Evolutionary conservation across 192 early-diverging fungal genomes (phyloP).

Genomic region (Rhizoclosmatium globosum): DNA sequence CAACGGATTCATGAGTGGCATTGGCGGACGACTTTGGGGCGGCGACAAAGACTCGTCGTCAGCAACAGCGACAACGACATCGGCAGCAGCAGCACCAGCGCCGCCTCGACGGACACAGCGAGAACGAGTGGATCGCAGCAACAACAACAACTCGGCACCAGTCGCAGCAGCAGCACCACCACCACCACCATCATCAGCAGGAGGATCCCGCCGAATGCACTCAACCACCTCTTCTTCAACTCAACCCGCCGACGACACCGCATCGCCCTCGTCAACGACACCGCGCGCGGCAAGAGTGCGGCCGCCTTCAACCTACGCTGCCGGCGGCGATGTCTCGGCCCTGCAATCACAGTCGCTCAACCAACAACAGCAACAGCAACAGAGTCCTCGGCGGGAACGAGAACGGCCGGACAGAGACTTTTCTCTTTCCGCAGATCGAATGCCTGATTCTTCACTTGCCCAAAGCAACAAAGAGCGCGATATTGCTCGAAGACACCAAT

Average conservation of each 20-base stretch:
- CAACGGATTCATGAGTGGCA: not conserved
- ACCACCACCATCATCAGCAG: too few species aligned
- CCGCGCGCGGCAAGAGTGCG: slow-evolving; percentile 1
- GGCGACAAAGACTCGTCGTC: not conserved
- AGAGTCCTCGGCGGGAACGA: not conserved
- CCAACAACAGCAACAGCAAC: not conserved
- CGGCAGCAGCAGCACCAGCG: not conserved
- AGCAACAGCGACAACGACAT: not conserved
- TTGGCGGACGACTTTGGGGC: not conserved
- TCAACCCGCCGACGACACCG: not conserved
- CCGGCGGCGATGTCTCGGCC: not conserved
- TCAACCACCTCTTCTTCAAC: not conserved
- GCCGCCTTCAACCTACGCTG: slow-evolving; percentile 23
- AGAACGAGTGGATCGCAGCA: not conserved
- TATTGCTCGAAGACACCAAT: slow-evolving; percentile 29
- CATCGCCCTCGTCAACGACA: not conserved
- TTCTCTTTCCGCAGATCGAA: not conserved
- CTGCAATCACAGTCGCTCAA: not conserved
- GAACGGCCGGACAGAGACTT: slow-evolving; percentile 21
- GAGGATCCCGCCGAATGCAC: not conserved
- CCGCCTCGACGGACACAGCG: not conserved
- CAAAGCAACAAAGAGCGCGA: slow-evolving; percentile 34
- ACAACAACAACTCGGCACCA: not conserved
- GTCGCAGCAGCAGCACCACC: not conserved
- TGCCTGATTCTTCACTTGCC: not conserved